Conservation (phyloP, 2,329 filamentous ascomycete species). For the Botrytis elliptica region DNA sequence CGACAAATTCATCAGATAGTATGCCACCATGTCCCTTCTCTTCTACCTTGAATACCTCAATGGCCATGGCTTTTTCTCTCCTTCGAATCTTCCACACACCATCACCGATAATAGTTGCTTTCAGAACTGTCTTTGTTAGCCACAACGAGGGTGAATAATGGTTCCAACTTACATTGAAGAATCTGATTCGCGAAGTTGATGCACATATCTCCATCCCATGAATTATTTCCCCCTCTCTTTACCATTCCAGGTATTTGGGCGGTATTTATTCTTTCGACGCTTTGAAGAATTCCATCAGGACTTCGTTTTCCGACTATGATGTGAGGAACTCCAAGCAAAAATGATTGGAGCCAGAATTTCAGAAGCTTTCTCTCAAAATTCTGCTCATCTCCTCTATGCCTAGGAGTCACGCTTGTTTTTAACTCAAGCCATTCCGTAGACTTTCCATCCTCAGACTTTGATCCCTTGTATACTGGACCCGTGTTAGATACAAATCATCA, state of each 20-base stretch:
- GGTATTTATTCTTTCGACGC: constrained; percentile 77
- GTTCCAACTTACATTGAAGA: constrained; percentile 63
- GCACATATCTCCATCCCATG: constrained; percentile 91
- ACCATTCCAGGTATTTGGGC: constrained; percentile 75
- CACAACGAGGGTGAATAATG: background rate
- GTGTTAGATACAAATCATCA: constrained; percentile 14
- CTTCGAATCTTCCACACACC: constrained; percentile 79
- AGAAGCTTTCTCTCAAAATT: constrained; percentile 87
- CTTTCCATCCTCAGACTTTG: constrained; percentile 63
- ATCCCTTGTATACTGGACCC: constrained; percentile 66
- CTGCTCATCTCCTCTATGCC: constrained; percentile 67
- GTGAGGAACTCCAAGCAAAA: constrained; percentile 86
- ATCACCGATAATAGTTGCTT: constrained; percentile 60
- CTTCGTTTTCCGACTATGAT: constrained; percentile 88
- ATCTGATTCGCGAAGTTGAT: constrained; percentile 85
- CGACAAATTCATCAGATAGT: constrained; percentile 72
- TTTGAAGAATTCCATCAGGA: constrained; percentile 66
- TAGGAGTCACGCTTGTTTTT: constrained; percentile 68
- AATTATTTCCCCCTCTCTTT: constrained; percentile 58
- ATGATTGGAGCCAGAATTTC: constrained; percentile 97
- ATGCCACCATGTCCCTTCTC: constrained; percentile 75
- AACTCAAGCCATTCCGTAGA: constrained; percentile 91
- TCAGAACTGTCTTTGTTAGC: constrained; percentile 52
- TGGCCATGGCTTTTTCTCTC: constrained; percentile 56
- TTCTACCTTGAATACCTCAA: constrained; percentile 73